Conservation (phyloP, 129 eudicot species). For the Gnaphalium uliginosum region DNA sequence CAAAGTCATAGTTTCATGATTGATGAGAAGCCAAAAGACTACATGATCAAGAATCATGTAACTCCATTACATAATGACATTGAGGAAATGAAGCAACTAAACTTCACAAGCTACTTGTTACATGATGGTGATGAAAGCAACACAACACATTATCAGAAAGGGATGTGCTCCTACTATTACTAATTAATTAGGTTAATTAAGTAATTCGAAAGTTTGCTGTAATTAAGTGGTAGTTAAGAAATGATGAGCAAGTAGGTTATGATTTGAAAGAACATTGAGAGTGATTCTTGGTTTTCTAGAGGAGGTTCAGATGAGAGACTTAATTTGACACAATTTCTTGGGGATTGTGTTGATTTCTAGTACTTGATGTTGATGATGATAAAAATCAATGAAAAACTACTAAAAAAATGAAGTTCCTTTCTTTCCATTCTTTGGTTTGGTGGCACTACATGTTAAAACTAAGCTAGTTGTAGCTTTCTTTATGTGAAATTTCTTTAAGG, state of each 20-base stretch:
- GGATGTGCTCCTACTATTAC: conserved; percentile 40
- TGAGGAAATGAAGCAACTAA: conserved; percentile 54
- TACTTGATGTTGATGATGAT: conserved; percentile 28
- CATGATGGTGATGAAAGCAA: conserved; percentile 49
- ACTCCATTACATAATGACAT: conserved; percentile 47
- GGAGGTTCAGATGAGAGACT: conserved; percentile 21
- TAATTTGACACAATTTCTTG: conserved; percentile 28
- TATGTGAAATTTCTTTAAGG: conserved; percentile 15
- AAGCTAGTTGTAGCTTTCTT: conserved; percentile 17
- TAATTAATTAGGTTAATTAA: conserved; percentile 15
- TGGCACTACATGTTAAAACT: background rate
- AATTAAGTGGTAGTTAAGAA: conserved; percentile 27
- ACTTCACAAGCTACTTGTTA: conserved; percentile 32
- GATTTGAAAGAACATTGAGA: conserved; percentile 23
- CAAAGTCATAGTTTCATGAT: conserved; percentile 37
- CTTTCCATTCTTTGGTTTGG: conserved; percentile 28
- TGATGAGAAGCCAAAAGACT: conserved; percentile 25
- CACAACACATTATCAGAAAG: conserved; percentile 38
- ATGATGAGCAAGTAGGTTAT: conserved; percentile 28
- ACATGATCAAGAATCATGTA: conserved; percentile 25
- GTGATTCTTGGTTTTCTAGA: conserved; percentile 21
- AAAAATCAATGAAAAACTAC: conserved; percentile 32
- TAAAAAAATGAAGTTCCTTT: conserved; percentile 14
- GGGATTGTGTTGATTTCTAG: conserved; percentile 21
- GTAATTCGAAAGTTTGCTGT: conserved; percentile 24